phyloP scores from a whole-genome alignment of 176 grass and related monocot species.

The Avena sativa region DNA sequence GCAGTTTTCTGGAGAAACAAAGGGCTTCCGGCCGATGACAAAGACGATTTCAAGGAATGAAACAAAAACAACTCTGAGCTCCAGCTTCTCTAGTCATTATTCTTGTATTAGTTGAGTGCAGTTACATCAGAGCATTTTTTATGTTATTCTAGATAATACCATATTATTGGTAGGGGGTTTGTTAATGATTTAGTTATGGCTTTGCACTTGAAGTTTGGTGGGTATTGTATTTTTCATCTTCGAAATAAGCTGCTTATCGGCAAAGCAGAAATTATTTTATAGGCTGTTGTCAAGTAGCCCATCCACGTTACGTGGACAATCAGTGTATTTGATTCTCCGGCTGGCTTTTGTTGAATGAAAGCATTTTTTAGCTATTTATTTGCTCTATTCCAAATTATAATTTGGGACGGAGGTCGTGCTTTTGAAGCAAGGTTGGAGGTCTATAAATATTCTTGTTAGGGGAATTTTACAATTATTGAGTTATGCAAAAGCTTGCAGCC shows the following conservation, averaged over 20 bases:
- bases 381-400: no score
- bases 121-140: conserved; percentile 20
- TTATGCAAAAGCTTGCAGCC: background rate
- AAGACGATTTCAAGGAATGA: conserved; percentile 97
- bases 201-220: conserved; percentile 16
- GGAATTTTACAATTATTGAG: background rate
- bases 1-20: conserved; percentile 95
- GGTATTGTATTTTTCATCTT: conserved; percentile 33
- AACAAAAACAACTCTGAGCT: conserved; percentile 27
- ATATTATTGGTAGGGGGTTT: conserved; percentile 17
- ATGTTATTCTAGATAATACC: conserved; percentile 19
- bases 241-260: conserved; percentile 14
- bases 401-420: background rate
- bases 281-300: background rate
- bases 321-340: background rate
- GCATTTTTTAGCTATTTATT: background rate
- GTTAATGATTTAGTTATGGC: conserved; percentile 10
- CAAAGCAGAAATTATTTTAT: background rate
- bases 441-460: background rate
- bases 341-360: background rate
- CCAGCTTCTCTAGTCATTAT: conserved; percentile 26
- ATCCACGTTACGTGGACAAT: background rate
- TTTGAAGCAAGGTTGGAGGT: background rate
- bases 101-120: background rate
- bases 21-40: conserved; percentile 79